Evolutionary conservation across 208 protist genomes (phyloP).

Genomic region (Trypanosomatidae sp.): DNA sequence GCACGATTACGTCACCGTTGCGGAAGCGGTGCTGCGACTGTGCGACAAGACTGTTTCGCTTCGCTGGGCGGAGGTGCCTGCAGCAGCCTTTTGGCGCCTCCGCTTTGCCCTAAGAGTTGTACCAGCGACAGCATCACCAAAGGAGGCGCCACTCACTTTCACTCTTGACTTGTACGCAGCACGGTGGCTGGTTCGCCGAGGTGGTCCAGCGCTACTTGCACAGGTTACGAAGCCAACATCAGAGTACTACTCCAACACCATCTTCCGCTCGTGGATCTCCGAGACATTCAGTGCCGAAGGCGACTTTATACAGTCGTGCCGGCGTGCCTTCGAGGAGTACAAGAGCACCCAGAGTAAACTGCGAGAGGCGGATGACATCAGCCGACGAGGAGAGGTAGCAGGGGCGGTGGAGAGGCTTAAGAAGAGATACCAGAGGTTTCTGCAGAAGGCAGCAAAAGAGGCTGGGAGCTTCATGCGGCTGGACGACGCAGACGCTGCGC

Average conservation of each 20-base stretch:
- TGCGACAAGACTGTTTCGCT: slow-evolving; percentile 26
- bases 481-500: not conserved
- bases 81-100: slow-evolving; percentile 23
- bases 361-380: slow-evolving; percentile 38
- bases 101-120: slow-evolving; percentile 1
- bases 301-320: slow-evolving; percentile 52
- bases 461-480: slow-evolving; percentile 9
- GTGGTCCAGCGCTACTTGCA: slow-evolving; percentile 8
- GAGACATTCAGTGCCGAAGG: slow-evolving; percentile 58
- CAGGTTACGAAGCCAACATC: not conserved
- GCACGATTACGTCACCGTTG: slow-evolving; percentile 59
- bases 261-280: slow-evolving; percentile 44
- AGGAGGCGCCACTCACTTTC: slow-evolving; percentile 2
- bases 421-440: slow-evolving; percentile 47
- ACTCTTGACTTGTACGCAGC: slow-evolving; percentile 47
- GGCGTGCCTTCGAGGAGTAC: slow-evolving; percentile 54
- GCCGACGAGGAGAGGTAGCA: slow-evolving; percentile 43
- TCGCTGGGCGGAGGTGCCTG: slow-evolving; percentile 30
- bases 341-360: slow-evolving; percentile 50
- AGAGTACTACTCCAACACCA: slow-evolving; percentile 31
- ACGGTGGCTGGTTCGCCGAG: slow-evolving; percentile 40
- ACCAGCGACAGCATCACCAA: not conserved
- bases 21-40: slow-evolving; percentile 3
- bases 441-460: slow-evolving; percentile 56
- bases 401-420: slow-evolving; percentile 37